Conservation (phyloP, 495 filamentous ascomycete species). For the Penicillium robsamsonii region DNA sequence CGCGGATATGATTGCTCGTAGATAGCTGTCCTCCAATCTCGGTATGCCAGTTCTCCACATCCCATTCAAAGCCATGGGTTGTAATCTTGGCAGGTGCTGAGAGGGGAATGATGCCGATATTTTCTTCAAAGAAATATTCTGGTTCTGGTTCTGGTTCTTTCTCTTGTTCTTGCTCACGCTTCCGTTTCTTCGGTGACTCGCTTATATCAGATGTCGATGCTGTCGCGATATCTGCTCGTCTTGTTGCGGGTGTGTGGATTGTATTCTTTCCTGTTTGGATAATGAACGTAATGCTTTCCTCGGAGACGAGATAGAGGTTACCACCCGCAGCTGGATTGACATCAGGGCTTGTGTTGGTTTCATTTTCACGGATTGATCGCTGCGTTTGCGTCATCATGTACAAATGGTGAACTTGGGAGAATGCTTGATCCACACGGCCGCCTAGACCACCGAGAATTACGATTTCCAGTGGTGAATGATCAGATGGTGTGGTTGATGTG, state of each 20-base stretch:
- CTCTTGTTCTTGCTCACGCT: conserved; percentile 5
- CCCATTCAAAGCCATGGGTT: conserved; percentile 83
- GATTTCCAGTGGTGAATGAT: conserved; percentile 42
- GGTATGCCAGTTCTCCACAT: conserved; percentile 77
- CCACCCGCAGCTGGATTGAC: conserved; percentile 17
- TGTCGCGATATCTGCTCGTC: conserved; percentile 14
- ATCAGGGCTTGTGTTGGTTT: neutral
- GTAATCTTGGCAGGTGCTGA: conserved; percentile 69
- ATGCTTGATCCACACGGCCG: conserved; percentile 86
- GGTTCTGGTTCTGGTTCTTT: neutral
- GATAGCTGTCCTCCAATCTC: conserved; percentile 81
- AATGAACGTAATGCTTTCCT: conserved; percentile 76
- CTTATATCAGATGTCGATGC: neutral
- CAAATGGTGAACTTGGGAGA: conserved; percentile 81
- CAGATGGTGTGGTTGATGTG: neutral
- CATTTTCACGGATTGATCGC: conserved; percentile 15
- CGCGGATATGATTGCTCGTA: conserved; percentile 84
- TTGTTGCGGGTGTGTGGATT: conserved; percentile 59
- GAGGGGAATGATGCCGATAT: conserved; percentile 83
- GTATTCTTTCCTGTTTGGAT: conserved; percentile 64
- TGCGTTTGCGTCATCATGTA: conserved; percentile 45
- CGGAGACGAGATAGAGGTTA: conserved; percentile 69
- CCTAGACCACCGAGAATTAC: conserved; percentile 80
- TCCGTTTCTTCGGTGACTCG: conserved; percentile 10
- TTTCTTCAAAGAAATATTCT: conserved; percentile 50